Percentiles rank a stretch among this genome's conserved stretches.
Evolutionary conservation across 108 stramenopile species (phyloP).

Genomic region (Fragilaria crotonensis): DNA sequence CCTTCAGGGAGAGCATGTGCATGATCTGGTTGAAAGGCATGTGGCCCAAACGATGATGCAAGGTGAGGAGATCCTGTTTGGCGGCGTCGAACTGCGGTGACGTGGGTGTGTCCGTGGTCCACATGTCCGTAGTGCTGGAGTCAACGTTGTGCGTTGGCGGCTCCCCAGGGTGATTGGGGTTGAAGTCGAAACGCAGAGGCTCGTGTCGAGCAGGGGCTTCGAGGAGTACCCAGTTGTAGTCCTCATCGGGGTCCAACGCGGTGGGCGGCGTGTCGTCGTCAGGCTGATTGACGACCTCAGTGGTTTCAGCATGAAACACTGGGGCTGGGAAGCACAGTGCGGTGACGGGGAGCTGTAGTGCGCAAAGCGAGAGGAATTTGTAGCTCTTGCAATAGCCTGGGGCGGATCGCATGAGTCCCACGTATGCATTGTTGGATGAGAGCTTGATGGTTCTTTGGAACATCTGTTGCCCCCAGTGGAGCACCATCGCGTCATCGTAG

Average conservation of each 20-base stretch:
- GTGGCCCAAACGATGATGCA: slow-evolving; percentile 28
- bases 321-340: background rate
- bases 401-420: slow-evolving; percentile 6
- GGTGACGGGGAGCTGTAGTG: background rate
- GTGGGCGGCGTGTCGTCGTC: too few species aligned
- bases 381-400: slow-evolving; percentile 11
- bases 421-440: slow-evolving; percentile 5
- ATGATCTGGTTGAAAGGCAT: slow-evolving; percentile 11
- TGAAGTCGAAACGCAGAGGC: background rate
- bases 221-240: background rate
- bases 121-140: background rate
- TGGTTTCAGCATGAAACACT: background rate
- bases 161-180: background rate
- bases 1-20: background rate
- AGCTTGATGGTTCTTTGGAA: background rate
- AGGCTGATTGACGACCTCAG: background rate
- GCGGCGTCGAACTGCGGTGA: too few species aligned
- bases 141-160: background rate
- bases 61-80: slow-evolving; percentile 6
- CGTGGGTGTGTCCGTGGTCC: too few species aligned
- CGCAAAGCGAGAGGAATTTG: background rate
- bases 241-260: too few species aligned
- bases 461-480: background rate
- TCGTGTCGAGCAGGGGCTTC: background rate
- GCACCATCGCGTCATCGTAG: background rate